Evolutionary conservation across 179 eudicot genomes (phyloP), one percentile per base, ranked within the genome.

Genomic region (Beta corolliflora): DNA sequence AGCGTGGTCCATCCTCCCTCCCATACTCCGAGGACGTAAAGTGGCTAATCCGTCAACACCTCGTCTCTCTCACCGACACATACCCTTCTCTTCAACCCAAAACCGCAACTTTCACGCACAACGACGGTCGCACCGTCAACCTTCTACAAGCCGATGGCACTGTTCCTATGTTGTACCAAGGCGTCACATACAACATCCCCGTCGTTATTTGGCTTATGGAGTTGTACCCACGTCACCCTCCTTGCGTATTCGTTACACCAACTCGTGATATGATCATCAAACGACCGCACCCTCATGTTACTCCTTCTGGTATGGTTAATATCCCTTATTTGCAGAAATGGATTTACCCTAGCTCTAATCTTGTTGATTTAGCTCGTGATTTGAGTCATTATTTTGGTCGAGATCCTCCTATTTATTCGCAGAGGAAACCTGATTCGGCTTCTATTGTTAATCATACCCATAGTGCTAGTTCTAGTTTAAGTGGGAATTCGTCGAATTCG

Each of bases 131-230:
- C 64, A 82, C 97, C 50, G 86, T 86, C 59, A 87, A 86, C 52
- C 96, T 95, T 65, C 97, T 95, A 14, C 95, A 91, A 36, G 90
- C 96, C 61, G 94, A 92, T 55, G 99, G 99, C 19, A 94, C 99
- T 7, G 83, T 94, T 36, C 99, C 99, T 0, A 92, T 92, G 90
- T 0, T 82, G 21, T 93, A 71, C 81, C 90, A 86, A 9, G 82
- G 83, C 19, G 91, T 87, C 41, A 90, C 97, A n/a, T 93, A 95
- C 85, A 93, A 95, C 70, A 93, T 93, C 80, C 99, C 98, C 1
- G 79, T 93, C 67, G 82, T 91, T 2, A 83, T 95, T 70, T 95
- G 99, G 99, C 89, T 95, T 16, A 78, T 90, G 86, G 99, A 95
- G 68, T 71, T 88, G 12, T 94, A 94, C 86, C 99, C 99, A 4